Percentiles rank a stretch among this genome's conserved stretches.
phyloP scores from a whole-genome alignment of 768 basidiomycete species.

The Leccinum arenicola region DNA sequence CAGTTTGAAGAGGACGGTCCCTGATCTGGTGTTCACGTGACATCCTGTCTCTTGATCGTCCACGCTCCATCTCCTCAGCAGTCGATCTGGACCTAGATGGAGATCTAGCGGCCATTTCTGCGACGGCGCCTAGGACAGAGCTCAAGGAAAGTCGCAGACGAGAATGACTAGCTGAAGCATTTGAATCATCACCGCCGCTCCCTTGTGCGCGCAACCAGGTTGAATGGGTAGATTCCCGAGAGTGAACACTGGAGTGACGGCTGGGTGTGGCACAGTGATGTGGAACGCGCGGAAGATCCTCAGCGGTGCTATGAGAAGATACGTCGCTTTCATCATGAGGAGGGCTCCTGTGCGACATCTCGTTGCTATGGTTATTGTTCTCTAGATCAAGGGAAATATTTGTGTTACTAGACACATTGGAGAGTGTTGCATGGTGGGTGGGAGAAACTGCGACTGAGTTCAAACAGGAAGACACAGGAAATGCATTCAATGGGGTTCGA shows the following conservation, averaged over 20 bases:
- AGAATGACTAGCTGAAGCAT: conserved; percentile 5
- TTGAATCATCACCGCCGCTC: conserved; percentile 1
- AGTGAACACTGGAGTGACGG: neutral
- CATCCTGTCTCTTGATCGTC: conserved; percentile 20
- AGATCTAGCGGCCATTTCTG: conserved; percentile 15
- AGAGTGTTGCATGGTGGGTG: neutral
- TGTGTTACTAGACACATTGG: conserved; percentile 8
- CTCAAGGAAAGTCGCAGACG: conserved; percentile 19
- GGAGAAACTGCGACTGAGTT: neutral
- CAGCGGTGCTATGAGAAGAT: conserved; percentile 36
- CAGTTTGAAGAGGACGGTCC: neutral
- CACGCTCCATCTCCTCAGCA: conserved; percentile 32
- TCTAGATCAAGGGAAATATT: conserved; percentile 4
- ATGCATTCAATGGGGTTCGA: neutral
- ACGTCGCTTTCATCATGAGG: neutral
- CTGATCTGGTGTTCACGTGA: neutral
- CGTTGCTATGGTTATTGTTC: neutral
- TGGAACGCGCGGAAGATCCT: conserved; percentile 5
- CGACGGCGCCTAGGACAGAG: conserved; percentile 19
- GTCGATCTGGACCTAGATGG: conserved; percentile 24
- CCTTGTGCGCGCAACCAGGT: neutral
- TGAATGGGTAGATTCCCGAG: conserved; percentile 1
- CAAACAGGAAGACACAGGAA: neutral
- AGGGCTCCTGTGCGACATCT: neutral
- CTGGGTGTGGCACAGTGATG: neutral